phyloP scores from a whole-genome alignment of 768 basidiomycete species.

The Pulveroboletus sp. region DNA sequence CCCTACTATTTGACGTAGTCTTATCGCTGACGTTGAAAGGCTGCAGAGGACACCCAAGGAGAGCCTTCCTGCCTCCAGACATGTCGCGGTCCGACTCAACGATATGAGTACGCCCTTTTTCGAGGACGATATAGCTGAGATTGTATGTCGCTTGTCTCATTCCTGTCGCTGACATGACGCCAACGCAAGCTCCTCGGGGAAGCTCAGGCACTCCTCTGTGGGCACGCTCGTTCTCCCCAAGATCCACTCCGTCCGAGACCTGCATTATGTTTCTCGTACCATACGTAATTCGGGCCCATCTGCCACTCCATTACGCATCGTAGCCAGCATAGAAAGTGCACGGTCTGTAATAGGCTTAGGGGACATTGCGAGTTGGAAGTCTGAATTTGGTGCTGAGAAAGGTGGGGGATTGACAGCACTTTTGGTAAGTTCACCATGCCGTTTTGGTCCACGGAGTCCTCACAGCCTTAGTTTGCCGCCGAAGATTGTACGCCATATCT shows the following conservation, averaged over 20 bases:
- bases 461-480: slow-evolving; percentile 71
- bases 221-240: slow-evolving; percentile 82
- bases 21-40: slow-evolving; percentile 16
- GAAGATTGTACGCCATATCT: slow-evolving; percentile 74
- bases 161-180: not conserved
- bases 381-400: slow-evolving; percentile 37
- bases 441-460: not conserved
- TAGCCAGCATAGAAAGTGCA: slow-evolving; percentile 88
- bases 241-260: slow-evolving; percentile 65
- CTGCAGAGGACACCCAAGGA: slow-evolving; percentile 23
- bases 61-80: slow-evolving; percentile 41
- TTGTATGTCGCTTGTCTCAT: slow-evolving; percentile 39
- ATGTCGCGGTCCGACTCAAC: slow-evolving; percentile 74
- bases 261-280: slow-evolving; percentile 56
- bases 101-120: slow-evolving; percentile 66
- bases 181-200: slow-evolving; percentile 6
- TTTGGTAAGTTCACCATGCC: slow-evolving; percentile 36
- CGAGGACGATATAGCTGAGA: slow-evolving; percentile 55
- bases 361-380: slow-evolving; percentile 70
- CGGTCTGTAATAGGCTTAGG: slow-evolving; percentile 62
- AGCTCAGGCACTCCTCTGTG: slow-evolving; percentile 50
- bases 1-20: slow-evolving; percentile 1
- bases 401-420: slow-evolving; percentile 63
- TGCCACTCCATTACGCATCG: slow-evolving; percentile 51
- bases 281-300: slow-evolving; percentile 17